Evolutionary conservation across 2,329 filamentous ascomycete species (phyloP).

Genomic region (Sphaerulina musiva): DNA sequence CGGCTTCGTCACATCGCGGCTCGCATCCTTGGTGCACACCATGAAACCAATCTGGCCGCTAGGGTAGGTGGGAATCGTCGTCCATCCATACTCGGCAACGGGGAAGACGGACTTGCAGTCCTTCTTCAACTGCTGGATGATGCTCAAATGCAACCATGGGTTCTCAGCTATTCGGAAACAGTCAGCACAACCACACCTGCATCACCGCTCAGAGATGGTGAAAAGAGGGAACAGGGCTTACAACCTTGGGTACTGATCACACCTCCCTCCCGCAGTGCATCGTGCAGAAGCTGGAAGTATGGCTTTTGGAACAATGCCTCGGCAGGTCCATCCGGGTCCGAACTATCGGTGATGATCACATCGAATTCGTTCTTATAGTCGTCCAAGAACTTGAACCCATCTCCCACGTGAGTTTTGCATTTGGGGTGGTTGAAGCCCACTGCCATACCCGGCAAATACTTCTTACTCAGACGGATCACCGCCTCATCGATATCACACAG

Average conservation of each 20-base stretch:
- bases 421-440: constrained; percentile 87
- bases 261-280: constrained; percentile 86
- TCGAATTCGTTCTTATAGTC: constrained; percentile 97
- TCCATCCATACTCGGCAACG: constrained; percentile 96
- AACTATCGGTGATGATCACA: constrained; percentile 98
- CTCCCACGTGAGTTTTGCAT: constrained; percentile 84
- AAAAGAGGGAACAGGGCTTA: constrained; percentile 57
- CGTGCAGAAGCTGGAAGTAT: constrained; percentile 91
- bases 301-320: constrained; percentile 97
- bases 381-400: constrained; percentile 97
- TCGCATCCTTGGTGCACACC: constrained; percentile 95
- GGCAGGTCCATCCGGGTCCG: constrained; percentile 92
- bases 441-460: constrained; percentile 92
- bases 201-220: constrained; percentile 37
- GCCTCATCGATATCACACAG: constrained; percentile 99
- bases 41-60: constrained; percentile 99
- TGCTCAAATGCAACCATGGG: constrained; percentile 94
- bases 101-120: constrained; percentile 96
- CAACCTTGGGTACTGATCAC: constrained; percentile 99
- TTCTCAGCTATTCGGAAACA: constrained; percentile 67
- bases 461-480: constrained; percentile 95
- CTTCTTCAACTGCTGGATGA: constrained; percentile 95
- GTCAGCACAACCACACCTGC: constrained; percentile 22
- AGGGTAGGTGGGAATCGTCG: constrained; percentile 97
- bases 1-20: constrained; percentile 75